A percentile compares a stretch with the other conserved stretches of the same genome.
Conservation (phyloP, 2,329 filamentous ascomycete genomes). For the Fusarium nanum region DNA sequence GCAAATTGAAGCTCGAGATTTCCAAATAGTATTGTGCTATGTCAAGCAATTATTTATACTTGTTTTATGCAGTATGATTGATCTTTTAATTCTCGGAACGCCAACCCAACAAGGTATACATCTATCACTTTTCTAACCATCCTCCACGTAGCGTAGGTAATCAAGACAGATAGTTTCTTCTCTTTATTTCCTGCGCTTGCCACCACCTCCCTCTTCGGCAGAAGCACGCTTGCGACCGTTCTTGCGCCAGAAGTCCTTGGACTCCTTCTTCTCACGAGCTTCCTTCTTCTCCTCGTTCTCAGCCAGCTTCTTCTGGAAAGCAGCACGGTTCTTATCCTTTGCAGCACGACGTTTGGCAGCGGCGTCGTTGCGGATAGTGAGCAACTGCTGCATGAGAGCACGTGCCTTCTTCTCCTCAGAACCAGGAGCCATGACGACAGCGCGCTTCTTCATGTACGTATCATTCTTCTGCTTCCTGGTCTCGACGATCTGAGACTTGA, state of each 20-base stretch:
- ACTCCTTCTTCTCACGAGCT: constrained; percentile 89
- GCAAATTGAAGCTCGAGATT: background rate
- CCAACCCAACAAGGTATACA: constrained; percentile 43
- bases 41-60: background rate
- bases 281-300: constrained; percentile 87
- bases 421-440: constrained; percentile 81
- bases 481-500: constrained; percentile 87
- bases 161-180: background rate
- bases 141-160: background rate
- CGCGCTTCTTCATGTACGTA: constrained; percentile 95
- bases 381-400: constrained; percentile 91
- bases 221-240: constrained; percentile 79
- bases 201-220: constrained; percentile 55
- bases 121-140: constrained; percentile 27
- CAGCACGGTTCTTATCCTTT: constrained; percentile 87
- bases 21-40: constrained; percentile 2
- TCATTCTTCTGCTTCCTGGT: constrained; percentile 82
- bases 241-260: constrained; percentile 89
- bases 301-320: constrained; percentile 84
- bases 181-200: constrained; percentile 51
- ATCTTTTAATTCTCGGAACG: constrained; percentile 41
- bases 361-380: constrained; percentile 90
- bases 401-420: constrained; percentile 91
- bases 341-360: constrained; percentile 83
- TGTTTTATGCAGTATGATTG: constrained; percentile 6